A percentile compares a stretch with the other conserved stretches of the same genome.
These are phyloP conservation scores for Pinus taeda DNA, from an alignment of 75 land plant genomes.

Conservation along the genomic window DNA sequence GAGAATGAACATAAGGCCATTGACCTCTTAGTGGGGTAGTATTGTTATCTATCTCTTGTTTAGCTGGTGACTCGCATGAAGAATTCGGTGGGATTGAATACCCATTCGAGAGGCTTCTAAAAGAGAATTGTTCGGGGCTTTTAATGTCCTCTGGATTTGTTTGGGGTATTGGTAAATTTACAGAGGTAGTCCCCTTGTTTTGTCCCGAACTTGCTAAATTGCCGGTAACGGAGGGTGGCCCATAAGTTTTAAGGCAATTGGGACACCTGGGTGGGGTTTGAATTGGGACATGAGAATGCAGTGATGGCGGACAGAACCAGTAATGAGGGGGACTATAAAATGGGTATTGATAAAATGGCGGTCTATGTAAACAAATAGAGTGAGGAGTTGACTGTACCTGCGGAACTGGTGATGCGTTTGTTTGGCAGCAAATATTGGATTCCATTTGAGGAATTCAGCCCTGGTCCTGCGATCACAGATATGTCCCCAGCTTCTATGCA, in stretches of 20 bases:
- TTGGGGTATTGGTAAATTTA: too few species aligned
- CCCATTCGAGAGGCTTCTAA: not conserved
- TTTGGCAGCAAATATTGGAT: too few species aligned
- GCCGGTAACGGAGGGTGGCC: too few species aligned
- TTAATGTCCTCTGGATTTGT: not conserved
- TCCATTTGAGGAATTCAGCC: not conserved
- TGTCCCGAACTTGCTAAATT: too few species aligned
- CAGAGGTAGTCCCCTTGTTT: too few species aligned
- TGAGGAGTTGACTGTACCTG: not conserved
- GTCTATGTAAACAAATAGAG: not conserved
- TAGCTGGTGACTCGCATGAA: not conserved
- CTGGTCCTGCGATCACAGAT: not conserved
- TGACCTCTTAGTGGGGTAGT: not conserved
- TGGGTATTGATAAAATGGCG: not conserved
- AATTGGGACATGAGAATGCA: conserved; percentile 1
- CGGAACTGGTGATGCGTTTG: not conserved
- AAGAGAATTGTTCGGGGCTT: not conserved
- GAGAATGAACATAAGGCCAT: not conserved
- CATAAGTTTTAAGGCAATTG: not conserved
- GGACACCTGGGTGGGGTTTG: not conserved
- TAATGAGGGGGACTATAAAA: not conserved
- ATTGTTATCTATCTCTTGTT: not conserved
- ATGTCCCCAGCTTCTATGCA: too few species aligned
- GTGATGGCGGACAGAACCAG: conserved; percentile 5
- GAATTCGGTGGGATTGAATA: not conserved